Percentiles rank a stretch among this genome's conserved stretches.
phyloP scores from a whole-genome alignment of 331 rosid species.

The Acacia pycnantha region DNA sequence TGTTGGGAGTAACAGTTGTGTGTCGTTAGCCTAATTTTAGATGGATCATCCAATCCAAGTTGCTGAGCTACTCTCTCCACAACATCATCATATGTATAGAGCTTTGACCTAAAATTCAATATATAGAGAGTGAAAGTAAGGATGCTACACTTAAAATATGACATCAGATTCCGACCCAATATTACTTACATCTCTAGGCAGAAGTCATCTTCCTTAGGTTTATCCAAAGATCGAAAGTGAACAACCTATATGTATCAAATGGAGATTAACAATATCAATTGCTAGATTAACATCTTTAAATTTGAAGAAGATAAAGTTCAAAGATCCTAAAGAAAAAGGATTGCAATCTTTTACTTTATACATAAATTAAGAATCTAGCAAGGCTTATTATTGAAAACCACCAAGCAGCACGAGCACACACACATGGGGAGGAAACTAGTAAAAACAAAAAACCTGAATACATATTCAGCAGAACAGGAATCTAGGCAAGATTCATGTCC shows the following conservation, averaged over 20 bases:
- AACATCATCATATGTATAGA: slow-evolving; percentile 78
- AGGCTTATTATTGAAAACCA: background rate
- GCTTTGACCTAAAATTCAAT: slow-evolving; percentile 65
- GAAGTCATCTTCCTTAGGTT: slow-evolving; percentile 85
- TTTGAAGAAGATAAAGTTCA: background rate
- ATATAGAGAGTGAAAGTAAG: background rate
- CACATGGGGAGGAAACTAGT: background rate
- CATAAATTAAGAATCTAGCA: slow-evolving; percentile 9
- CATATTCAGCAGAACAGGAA: background rate
- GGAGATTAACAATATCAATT: slow-evolving; percentile 18
- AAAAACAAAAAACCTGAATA: background rate
- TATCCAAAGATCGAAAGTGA: slow-evolving; percentile 78
- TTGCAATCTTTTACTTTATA: background rate
- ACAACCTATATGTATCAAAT: slow-evolving; percentile 56
- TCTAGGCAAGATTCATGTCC: slow-evolving; percentile 2
- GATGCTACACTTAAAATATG: background rate
- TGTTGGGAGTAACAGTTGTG: slow-evolving; percentile 90
- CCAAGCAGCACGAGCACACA: background rate
- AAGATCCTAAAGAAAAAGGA: background rate
- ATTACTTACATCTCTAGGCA: slow-evolving; percentile 69
- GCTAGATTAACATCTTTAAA: background rate
- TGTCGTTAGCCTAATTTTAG: slow-evolving; percentile 75
- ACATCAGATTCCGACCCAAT: background rate
- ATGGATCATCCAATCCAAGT: slow-evolving; percentile 80
- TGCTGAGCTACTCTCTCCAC: slow-evolving; percentile 78